A percentile compares a stretch with the other conserved stretches of the same genome.
Evolutionary conservation across 1,139 yeast species (phyloP).

Genomic region (Torulaspora pretoriensis): DNA sequence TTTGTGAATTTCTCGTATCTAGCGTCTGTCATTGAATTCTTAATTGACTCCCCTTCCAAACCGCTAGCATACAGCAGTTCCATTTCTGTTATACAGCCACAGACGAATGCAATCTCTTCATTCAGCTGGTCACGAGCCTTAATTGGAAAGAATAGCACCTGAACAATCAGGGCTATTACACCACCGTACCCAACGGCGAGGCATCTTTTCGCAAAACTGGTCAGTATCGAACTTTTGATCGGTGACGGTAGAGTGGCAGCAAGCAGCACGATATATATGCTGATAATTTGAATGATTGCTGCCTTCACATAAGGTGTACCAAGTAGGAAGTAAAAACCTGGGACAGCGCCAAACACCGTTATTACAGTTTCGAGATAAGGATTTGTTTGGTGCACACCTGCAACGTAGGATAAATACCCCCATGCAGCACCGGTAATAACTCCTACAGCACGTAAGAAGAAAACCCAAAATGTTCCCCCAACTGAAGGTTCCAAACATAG

Average conservation of each 20-base stretch:
- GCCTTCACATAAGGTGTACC: slow-evolving; percentile 49
- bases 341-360: slow-evolving; percentile 42
- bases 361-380: slow-evolving; percentile 44
- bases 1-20: slow-evolving; percentile 33
- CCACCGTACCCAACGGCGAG: slow-evolving; percentile 50
- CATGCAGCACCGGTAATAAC: slow-evolving; percentile 46
- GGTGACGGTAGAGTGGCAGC: slow-evolving; percentile 42
- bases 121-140: slow-evolving; percentile 45
- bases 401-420: slow-evolving; percentile 46
- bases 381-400: slow-evolving; percentile 40
- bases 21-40: slow-evolving; percentile 29
- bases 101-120: slow-evolving; percentile 40
- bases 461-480: slow-evolving; percentile 48
- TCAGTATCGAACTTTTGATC: slow-evolving; percentile 41
- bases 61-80: slow-evolving; percentile 41
- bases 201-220: slow-evolving; percentile 47
- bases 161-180: slow-evolving; percentile 44
- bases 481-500: slow-evolving; percentile 47
- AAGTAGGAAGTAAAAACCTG: slow-evolving; percentile 44
- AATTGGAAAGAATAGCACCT: slow-evolving; percentile 44
- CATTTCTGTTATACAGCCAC: slow-evolving; percentile 41
- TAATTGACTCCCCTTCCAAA: slow-evolving; percentile 38
- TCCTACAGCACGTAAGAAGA: slow-evolving; percentile 45
- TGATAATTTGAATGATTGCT: slow-evolving; percentile 46
- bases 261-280: slow-evolving; percentile 44